Evolutionary conservation across 768 basidiomycete species (phyloP), one percentile per base, ranked within the genome.

Genomic region (Crassisporium funariophilum): DNA sequence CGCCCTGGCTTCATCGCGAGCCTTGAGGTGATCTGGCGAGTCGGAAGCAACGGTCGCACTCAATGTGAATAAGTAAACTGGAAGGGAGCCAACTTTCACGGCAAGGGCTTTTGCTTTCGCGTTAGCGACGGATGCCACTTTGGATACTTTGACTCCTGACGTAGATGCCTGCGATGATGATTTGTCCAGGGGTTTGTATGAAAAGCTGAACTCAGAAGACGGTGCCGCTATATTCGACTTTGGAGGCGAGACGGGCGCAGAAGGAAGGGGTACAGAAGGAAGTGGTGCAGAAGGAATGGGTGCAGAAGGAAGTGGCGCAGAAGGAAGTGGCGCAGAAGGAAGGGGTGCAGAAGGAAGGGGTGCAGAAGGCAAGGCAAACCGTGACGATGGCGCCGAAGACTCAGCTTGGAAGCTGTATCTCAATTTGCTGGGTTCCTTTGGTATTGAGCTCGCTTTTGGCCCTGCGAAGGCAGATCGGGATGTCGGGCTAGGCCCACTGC

Each of bases 371-470:
- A 41, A 61, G 4, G 57, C 60, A 46, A 19, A 66, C 56, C 13
- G 65, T 13, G 64, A 47, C n/a, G 64, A 46, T 22, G 67, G 55
- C 10, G 69, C 60, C 20, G 57, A 53, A 20, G 54, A 45, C n/a
- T 84, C 85, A 2, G 79, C 76, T 37, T 82, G 79, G 63, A 85
- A 80, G 54, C 86, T 87, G 55, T 76, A 85, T 20, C 88, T 79
- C 46, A 91, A 72, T 59, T 89, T 90, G 48, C 88, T 89, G 2
- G 88, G 87, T 45, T 87, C 85, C 59, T 83, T 87, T 1, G 88
- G 88, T 7, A 76, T 76, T 22, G 68, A 66, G 20, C 72, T 79
- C 2, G 77, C 66, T 60, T 83, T 86, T 33, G 65, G 59, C n/a
- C 62, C 63, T 15, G 54, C 44, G 38, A 71, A 63, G 6, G 55